Evolutionary conservation across 345 rosid species (phyloP).

Genomic region (Gossypium raimondii): DNA sequence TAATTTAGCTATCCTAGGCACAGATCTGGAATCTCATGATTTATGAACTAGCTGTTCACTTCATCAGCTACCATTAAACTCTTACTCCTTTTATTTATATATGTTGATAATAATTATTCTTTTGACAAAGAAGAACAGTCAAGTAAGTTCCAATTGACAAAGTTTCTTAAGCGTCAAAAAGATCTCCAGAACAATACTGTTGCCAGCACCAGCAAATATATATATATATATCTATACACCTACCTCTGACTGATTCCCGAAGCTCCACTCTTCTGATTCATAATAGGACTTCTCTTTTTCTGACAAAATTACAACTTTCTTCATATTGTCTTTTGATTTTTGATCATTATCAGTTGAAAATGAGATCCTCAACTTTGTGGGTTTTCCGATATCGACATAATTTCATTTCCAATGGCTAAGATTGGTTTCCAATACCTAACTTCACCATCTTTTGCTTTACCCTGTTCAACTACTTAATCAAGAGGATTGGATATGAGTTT

Average conservation of each 20-base stretch:
- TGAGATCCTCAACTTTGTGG: background rate
- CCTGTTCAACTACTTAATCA: no score
- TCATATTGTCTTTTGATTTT: background rate
- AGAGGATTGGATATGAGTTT: no score
- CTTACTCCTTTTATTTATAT: no score
- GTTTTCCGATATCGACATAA: background rate
- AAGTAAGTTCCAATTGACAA: slow-evolving; percentile 3
- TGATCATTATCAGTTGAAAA: slow-evolving; percentile 2
- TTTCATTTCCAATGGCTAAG: background rate
- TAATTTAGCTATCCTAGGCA: no score
- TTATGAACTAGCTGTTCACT: no score
- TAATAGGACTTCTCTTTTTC: background rate
- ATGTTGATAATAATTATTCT: no score
- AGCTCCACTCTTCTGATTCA: background rate
- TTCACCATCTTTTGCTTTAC: background rate
- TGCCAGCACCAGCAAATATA: background rate
- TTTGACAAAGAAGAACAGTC: background rate
- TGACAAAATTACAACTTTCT: slow-evolving; percentile 9
- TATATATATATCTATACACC: no score
- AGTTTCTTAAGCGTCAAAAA: background rate
- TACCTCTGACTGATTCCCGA: slow-evolving; percentile 5
- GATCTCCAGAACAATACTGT: slow-evolving; percentile 5
- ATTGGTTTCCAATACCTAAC: background rate
- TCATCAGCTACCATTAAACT: no score
- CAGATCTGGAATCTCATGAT: no score